These are phyloP conservation scores for Dothistroma septosporum DNA, from an alignment of 2,329 filamentous ascomycete species.

Conservation along the genomic window DNA sequence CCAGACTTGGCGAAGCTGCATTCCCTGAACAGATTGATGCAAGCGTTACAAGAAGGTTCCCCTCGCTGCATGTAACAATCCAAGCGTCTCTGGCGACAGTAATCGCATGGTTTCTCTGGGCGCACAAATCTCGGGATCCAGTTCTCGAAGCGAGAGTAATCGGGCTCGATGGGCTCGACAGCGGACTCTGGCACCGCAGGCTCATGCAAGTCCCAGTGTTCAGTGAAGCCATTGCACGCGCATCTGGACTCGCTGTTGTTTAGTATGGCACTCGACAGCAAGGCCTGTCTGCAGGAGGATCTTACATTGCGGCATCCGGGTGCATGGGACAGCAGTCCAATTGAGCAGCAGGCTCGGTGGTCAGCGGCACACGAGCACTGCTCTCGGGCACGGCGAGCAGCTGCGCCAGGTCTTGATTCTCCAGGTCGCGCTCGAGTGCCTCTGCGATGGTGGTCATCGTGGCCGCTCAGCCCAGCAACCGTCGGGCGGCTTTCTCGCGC, in stretches of 20 bases:
- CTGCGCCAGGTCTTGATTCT: constrained; percentile 13
- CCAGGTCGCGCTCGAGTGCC: constrained; percentile 16
- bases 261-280: background rate
- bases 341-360: background rate
- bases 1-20: constrained; percentile 44
- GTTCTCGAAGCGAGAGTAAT: constrained; percentile 34
- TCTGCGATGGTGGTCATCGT: constrained; percentile 18
- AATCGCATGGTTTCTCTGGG: constrained; percentile 45
- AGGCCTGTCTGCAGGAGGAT: background rate
- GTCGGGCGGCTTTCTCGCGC: background rate
- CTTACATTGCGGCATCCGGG: constrained; percentile 20
- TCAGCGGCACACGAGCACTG: constrained; percentile 1
- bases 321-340: constrained; percentile 15
- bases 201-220: constrained; percentile 18
- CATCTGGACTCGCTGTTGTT: constrained; percentile 8
- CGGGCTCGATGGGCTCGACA: constrained; percentile 23
- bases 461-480: background rate
- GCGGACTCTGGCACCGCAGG: constrained; percentile 3
- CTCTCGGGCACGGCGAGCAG: constrained; percentile 13
- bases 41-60: constrained; percentile 44
- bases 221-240: constrained; percentile 18
- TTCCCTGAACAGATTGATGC: constrained; percentile 46
- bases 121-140: constrained; percentile 48
- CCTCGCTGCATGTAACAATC: constrained; percentile 44
- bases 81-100: constrained; percentile 45